Percentiles rank a stretch among this genome's conserved stretches.
These are phyloP conservation scores for Venturiaceae sp. DNA, from an alignment of 2,329 filamentous ascomycete genomes.

Conservation along the genomic window DNA sequence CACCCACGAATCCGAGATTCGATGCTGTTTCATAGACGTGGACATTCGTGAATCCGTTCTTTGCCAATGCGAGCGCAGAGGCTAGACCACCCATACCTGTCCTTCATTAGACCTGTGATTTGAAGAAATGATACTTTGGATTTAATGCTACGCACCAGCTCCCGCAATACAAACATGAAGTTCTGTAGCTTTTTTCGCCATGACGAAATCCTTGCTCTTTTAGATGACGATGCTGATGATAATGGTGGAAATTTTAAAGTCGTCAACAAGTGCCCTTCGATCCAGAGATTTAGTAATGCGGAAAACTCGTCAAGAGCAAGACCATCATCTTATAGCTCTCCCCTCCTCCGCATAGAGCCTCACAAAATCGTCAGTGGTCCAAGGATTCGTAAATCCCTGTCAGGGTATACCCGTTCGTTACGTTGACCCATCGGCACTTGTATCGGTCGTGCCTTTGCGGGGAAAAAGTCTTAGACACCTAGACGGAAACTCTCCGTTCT, in stretches of 20 bases:
- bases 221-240: too few relatives aligned
- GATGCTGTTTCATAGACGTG: conserved; percentile 65
- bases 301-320: background rate
- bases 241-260: background rate
- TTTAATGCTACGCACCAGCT: conserved; percentile 31
- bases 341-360: background rate
- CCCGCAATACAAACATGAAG: conserved; percentile 36
- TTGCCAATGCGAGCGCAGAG: conserved; percentile 61
- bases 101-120: background rate
- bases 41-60: conserved; percentile 65
- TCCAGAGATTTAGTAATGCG: background rate
- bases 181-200: background rate
- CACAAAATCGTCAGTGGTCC: background rate
- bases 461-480: background rate
- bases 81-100: conserved; percentile 71
- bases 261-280: background rate
- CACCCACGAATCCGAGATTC: conserved; percentile 70
- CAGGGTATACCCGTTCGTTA: background rate
- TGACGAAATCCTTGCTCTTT: background rate
- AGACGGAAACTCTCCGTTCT: too few relatives aligned
- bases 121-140: background rate
- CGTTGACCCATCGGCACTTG: background rate
- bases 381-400: background rate
- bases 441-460: background rate
- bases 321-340: background rate